Base-by-base conservation (phyloP, 768 basidiomycete species). In the Boletus sensibilis region DNA sequence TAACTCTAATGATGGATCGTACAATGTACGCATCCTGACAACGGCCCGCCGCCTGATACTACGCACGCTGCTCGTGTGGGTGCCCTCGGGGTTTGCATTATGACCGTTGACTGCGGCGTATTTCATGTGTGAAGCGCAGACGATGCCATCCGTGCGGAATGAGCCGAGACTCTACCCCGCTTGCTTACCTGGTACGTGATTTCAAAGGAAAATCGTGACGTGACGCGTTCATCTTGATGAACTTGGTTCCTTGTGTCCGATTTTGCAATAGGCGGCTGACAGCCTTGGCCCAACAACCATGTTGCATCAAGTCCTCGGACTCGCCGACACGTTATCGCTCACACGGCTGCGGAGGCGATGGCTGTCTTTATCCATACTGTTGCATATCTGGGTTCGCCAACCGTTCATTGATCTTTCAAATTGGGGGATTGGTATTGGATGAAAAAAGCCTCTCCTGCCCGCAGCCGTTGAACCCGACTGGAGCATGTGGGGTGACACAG, bases 31-130 rank as follows among this genome's bases (percentile, higher is more conserved):
- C 49, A 46, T 33, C 46, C 44, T 31, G 27, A 41, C 21, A 38
- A 44, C 38, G 29, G 14, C 11, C 16, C 34, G 3, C 42, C 33
- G 1, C 50, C 55, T 9, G 52, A 60, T 43, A 6, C 58, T 18
- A 49, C 56, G 47, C 66, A 50, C 21, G 58, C 63, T 20, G 63
- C 66, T 4, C 56, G 49, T 10, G 61, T 61, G 16, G 53, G 61
- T 3, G 53, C 56, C 20, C 45, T 60, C 34, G 61, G 67, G 1
- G 57, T 55, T 10, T 57, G 46, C 9, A 16, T 58, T 5, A 0
- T 64, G 13, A 53, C 48, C 7, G 53, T 52, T 37, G 27, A 34
- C 50, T 47, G 63, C 50, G 57, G 57, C 51, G 0, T 44, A 51
- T 16, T 21, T 58, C 50, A 35, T 57, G 40, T 37, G 7, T 4